Evolutionary conservation across 2,329 filamentous ascomycete genomes (phyloP).

Genomic region (Beauveria scarabaeidicola): DNA sequence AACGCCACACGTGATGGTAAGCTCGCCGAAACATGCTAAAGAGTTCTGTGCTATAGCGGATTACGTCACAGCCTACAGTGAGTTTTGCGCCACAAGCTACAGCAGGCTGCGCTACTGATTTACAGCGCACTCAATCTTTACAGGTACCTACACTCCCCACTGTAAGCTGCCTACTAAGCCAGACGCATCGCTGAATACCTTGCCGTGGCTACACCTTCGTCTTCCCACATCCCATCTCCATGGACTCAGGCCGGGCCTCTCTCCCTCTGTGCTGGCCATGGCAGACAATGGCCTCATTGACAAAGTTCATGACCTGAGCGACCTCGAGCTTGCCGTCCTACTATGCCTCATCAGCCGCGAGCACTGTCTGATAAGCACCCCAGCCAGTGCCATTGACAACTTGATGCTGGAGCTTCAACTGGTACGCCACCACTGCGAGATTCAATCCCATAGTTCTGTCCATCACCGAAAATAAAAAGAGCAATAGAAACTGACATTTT

Average conservation of each 20-base stretch:
- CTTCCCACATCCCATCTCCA: not conserved
- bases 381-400: slow-evolving; percentile 51
- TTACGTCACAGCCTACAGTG: not conserved
- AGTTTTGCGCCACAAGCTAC: not conserved
- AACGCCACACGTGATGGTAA: slow-evolving; percentile 11
- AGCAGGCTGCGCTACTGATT: not conserved
- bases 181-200: too few species aligned
- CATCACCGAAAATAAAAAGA: not conserved
- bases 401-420: slow-evolving; percentile 67
- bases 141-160: too few species aligned
- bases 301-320: slow-evolving; percentile 70
- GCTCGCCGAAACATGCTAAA: not conserved
- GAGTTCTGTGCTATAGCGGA: not conserved
- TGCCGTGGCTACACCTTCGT: not conserved
- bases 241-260: not conserved
- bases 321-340: slow-evolving; percentile 79
- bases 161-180: too few species aligned
- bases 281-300: slow-evolving; percentile 53
- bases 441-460: not conserved
- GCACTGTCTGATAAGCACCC: slow-evolving; percentile 81
- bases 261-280: slow-evolving; percentile 36
- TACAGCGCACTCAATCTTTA: too few species aligned
- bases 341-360: slow-evolving; percentile 73
- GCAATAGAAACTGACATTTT: not conserved
- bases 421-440: slow-evolving; percentile 30